These are phyloP conservation scores for Verbascum thapsus DNA, from an alignment of 257 asterid species.

Conservation along the genomic window DNA sequence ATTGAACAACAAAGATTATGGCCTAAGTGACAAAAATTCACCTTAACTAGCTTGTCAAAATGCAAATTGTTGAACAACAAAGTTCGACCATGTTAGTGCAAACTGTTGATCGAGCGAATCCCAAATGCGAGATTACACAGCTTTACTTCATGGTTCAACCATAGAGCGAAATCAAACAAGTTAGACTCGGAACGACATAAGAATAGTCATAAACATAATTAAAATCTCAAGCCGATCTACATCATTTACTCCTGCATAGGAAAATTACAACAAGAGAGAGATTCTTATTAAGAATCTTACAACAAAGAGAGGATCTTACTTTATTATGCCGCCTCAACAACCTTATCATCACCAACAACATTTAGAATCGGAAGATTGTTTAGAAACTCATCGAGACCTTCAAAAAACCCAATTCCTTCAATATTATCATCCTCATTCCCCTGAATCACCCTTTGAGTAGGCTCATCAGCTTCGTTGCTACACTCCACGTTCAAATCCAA, in stretches of 20 bases:
- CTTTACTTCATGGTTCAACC: not conserved
- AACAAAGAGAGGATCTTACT: constrained; percentile 40
- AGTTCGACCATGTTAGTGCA: not conserved
- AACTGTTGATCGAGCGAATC: not conserved
- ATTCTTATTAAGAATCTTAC: constrained; percentile 30
- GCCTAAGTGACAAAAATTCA: not conserved
- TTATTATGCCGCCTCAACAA: constrained; percentile 70
- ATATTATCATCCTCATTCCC: constrained; percentile 74
- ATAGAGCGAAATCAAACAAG: constrained; percentile 11
- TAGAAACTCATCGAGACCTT: constrained; percentile 94
- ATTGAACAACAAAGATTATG: not conserved
- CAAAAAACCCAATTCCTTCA: constrained; percentile 89
- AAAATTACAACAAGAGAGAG: constrained; percentile 38
- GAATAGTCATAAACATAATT: constrained; percentile 22
- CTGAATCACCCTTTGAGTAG: constrained; percentile 54
- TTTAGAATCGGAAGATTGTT: constrained; percentile 88
- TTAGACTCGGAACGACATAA: constrained; percentile 23
- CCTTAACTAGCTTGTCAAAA: constrained; percentile 6
- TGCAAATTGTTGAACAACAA: not conserved
- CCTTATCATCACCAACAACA: constrained; percentile 82
- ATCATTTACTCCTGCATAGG: constrained; percentile 44
- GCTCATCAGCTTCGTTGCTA: constrained; percentile 86
- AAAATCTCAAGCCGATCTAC: constrained; percentile 42
- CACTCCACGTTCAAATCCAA: constrained; percentile 92
- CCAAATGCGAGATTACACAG: constrained; percentile 4